Evolutionary conservation across 495 filamentous ascomycete genomes (phyloP).

Genomic region (Neurospora sp.): DNA sequence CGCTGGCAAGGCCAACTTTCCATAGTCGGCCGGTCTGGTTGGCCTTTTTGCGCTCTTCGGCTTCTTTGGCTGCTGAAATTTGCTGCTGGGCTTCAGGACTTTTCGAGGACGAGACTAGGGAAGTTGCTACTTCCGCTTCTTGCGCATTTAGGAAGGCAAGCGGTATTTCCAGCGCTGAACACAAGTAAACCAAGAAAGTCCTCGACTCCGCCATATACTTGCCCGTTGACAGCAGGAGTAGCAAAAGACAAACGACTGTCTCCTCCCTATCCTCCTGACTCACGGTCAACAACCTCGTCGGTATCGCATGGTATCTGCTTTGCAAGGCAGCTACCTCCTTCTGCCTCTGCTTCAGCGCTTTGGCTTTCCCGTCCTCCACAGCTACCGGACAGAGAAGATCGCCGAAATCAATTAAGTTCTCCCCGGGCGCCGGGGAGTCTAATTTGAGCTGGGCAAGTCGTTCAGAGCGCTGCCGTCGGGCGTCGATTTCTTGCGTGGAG

Average conservation of each 20-base stretch:
- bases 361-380: background rate
- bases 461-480: conserved; percentile 25
- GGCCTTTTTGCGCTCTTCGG: conserved; percentile 54
- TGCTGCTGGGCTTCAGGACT: conserved; percentile 16
- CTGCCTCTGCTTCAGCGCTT: background rate
- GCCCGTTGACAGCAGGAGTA: conserved; percentile 60
- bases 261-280: conserved; percentile 34
- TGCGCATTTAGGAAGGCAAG: conserved; percentile 54
- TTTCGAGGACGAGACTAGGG: conserved; percentile 47
- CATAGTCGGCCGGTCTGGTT: conserved; percentile 53
- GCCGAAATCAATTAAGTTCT: conserved; percentile 24
- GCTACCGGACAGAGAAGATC: conserved; percentile 2
- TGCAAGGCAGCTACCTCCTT: conserved; percentile 25
- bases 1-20: conserved; percentile 85
- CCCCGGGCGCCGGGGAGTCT: conserved; percentile 7
- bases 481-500: conserved; percentile 24
- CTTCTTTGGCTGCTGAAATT: conserved; percentile 61
- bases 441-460: conserved; percentile 10
- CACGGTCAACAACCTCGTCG: conserved; percentile 31
- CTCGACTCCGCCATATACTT: conserved; percentile 65
- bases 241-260: conserved; percentile 49
- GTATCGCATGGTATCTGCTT: conserved; percentile 34
- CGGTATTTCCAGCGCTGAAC: conserved; percentile 54
- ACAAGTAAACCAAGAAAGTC: conserved; percentile 53
- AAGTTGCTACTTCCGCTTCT: conserved; percentile 62